These are phyloP conservation scores for Pharus latifolius DNA, from an alignment of 176 grass and related monocot genomes.

Conservation along the genomic window DNA sequence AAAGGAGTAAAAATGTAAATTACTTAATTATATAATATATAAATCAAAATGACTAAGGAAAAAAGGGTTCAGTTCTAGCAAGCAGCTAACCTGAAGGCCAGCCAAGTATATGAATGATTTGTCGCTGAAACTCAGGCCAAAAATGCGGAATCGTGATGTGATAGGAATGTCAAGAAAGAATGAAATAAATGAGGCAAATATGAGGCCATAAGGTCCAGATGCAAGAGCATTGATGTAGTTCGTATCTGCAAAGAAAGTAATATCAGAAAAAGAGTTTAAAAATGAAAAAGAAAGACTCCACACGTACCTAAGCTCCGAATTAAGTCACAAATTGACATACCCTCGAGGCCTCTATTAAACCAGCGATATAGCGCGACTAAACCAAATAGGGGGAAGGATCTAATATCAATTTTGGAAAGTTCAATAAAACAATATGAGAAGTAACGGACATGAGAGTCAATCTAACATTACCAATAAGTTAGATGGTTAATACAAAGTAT, in stretches of 20 bases:
- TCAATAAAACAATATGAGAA: neutral
- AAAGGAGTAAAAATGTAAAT: neutral
- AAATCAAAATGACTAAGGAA: neutral
- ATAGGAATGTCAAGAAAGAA: conserved; percentile 87
- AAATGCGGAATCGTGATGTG: conserved; percentile 68
- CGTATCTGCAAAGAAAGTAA: conserved; percentile 47
- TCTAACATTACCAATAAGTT: neutral
- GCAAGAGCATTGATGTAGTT: conserved; percentile 49
- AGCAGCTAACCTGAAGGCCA: conserved; percentile 69
- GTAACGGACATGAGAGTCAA: neutral
- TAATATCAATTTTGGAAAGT: neutral
- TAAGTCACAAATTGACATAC: neutral
- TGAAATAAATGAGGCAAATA: conserved; percentile 87
- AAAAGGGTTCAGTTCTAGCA: conserved; percentile 20
- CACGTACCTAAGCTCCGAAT: neutral
- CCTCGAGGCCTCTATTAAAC: too few species aligned
- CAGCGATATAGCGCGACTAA: too few species aligned
- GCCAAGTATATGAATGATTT: conserved; percentile 92
- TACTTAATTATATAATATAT: too few species aligned
- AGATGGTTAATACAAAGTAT: neutral
- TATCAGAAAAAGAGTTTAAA: conserved; percentile 1
- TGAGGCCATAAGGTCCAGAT: conserved; percentile 85
- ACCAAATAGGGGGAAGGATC: too few species aligned
- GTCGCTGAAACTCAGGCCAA: conserved; percentile 70
- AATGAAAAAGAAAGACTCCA: neutral